Evolutionary conservation across 1,284 basidiomycete genomes (phyloP).

Genomic region (Leccinum pachyderme): DNA sequence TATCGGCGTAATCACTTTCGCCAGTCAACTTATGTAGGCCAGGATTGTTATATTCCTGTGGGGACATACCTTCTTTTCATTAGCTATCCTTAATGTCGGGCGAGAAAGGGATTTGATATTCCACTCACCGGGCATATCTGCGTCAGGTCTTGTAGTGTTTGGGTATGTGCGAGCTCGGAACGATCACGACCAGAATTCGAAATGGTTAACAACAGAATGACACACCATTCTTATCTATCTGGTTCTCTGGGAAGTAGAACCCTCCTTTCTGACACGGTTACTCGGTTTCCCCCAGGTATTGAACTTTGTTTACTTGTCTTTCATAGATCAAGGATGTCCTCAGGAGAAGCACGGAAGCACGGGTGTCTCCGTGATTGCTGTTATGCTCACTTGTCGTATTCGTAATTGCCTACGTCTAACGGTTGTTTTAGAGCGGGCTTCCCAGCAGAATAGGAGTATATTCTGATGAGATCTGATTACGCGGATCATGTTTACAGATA

Average conservation of each 20-base stretch:
- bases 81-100: neutral
- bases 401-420: neutral
- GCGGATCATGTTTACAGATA: neutral
- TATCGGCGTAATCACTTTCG: neutral
- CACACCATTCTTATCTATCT: neutral
- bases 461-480: neutral
- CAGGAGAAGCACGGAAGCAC: slow-evolving; percentile 4
- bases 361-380: neutral
- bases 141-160: neutral
- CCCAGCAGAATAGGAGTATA: neutral
- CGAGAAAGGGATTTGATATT: neutral
- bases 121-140: neutral
- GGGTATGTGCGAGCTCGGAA: neutral
- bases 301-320: neutral
- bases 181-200: neutral
- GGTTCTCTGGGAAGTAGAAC: neutral
- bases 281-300: neutral
- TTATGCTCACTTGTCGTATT: neutral
- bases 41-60: neutral
- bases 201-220: neutral
- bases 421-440: neutral
- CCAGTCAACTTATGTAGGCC: neutral
- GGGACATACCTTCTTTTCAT: neutral
- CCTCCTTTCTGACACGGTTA: neutral
- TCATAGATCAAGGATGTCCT: slow-evolving; percentile 9